Evolutionary conservation across 768 basidiomycete genomes (phyloP).

Genomic region (Suillus brevipes): DNA sequence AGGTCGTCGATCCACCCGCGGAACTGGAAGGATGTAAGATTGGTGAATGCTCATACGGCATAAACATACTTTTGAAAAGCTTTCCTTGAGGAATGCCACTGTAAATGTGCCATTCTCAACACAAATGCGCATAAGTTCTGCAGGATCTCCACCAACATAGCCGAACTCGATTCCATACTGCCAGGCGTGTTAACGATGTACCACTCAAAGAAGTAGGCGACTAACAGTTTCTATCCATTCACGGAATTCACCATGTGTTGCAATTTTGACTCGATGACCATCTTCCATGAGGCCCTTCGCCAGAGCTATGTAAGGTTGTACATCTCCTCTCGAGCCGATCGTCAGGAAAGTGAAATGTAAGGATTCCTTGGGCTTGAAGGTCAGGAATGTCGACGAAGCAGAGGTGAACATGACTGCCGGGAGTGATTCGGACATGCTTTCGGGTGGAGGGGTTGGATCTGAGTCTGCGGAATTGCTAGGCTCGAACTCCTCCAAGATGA

Average conservation of each 20-base stretch:
- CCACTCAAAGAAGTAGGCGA: constrained; percentile 14
- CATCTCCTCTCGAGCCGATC: constrained; percentile 95
- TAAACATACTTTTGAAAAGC: constrained; percentile 70
- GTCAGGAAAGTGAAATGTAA: constrained; percentile 93
- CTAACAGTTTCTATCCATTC: constrained; percentile 94
- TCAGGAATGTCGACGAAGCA: constrained; percentile 93
- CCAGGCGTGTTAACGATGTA: constrained; percentile 10
- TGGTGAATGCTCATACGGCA: constrained; percentile 4
- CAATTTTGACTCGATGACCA: constrained; percentile 87
- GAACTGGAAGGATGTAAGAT: constrained; percentile 54
- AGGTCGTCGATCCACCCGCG: constrained; percentile 98
- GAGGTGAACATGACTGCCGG: constrained; percentile 97
- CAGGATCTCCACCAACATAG: constrained; percentile 94
- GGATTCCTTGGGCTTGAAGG: constrained; percentile 87
- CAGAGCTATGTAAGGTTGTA: constrained; percentile 96
- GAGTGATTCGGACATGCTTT: constrained; percentile 64
- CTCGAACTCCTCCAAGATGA: constrained; percentile 86
- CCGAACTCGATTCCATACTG: constrained; percentile 97
- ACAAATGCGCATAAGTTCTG: constrained; percentile 96
- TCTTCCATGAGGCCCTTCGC: constrained; percentile 89
- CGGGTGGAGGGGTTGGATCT: constrained; percentile 48
- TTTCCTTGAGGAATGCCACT: constrained; percentile 91
- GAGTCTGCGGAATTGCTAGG: constrained; percentile 41
- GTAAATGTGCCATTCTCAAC: constrained; percentile 99
- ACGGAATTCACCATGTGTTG: constrained; percentile 93